Evolutionary conservation across 257 asterid species (phyloP), one percentile per base, ranked within the genome.

Genomic region (Petrea volubilis): DNA sequence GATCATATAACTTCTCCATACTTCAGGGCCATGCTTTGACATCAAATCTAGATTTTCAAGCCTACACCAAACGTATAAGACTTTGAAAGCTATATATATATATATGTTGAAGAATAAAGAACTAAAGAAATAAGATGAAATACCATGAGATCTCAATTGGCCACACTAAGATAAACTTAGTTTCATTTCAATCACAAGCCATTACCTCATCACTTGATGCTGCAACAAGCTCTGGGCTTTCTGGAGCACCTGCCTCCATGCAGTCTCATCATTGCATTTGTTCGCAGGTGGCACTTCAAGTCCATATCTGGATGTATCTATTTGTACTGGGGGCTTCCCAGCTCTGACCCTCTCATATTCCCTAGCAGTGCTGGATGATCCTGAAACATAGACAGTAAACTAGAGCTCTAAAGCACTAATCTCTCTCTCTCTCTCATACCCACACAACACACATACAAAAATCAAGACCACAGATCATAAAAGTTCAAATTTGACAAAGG

Each of bases 261-360:
- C 96, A 56, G 86, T 72, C 87, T 95, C 99, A 66, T 95, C 99
- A 60, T 83, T 95, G 64, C 93, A 81, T 78, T 90, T 92, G 87
- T 88, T 90, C 63, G 44, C 68, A 5, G 86, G 89, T 1, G 97
- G 99, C 75, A 81, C 81, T 52, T 92, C 99, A 70, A 95, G 91
- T 29, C 88, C 96, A 66, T 95, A 95, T 77, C 99, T 86, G 72
- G 98, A 85, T 21, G 93, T 83, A 74, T 95, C 98, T 77, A 92
- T 87, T 73, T 70, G 89, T 56, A 82, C 93, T 6, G 97, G 97
- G 27, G 99, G 98, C 81, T 89, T 92, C 78, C 98, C 98, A 64
- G 96, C 94, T 83, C 93, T 84, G 33, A 90, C 96, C 74, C 99
- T 83, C 83, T 95, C 99, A 72, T 90, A 90, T 78, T 95, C 99